A percentile compares a stretch with the other conserved stretches of the same genome.
These are phyloP conservation scores for Colletotrichum falcatum DNA, from an alignment of 2,329 filamentous ascomycete species.

Conservation along the genomic window DNA sequence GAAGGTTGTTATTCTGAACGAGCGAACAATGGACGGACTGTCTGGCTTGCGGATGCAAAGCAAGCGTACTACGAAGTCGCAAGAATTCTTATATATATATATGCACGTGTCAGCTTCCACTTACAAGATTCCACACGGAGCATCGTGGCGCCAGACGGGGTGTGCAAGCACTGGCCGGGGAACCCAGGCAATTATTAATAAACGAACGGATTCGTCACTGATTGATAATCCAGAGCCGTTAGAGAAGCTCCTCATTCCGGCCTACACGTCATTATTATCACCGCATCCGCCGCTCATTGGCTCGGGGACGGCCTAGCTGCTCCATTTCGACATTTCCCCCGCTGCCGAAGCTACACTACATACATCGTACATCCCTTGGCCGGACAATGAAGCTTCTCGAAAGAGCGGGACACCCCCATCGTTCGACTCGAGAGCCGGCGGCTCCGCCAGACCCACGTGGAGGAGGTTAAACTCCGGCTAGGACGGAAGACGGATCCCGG, in stretches of 20 bases:
- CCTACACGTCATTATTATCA: neutral
- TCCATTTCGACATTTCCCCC: neutral
- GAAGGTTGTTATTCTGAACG: neutral
- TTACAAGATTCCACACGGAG: too few species aligned
- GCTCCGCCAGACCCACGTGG: neutral
- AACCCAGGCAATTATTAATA: neutral
- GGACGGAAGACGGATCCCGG: neutral
- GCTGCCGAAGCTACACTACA: neutral
- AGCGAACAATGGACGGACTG: neutral
- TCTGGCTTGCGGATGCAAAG: too few species aligned
- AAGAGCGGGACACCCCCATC: neutral
- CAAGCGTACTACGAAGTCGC: too few species aligned
- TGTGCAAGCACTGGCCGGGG: rapidly evolving
- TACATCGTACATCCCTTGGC: too few species aligned
- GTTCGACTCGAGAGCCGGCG: neutral
- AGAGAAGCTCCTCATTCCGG: neutral
- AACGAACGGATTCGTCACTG: neutral
- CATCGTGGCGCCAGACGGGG: too few species aligned
- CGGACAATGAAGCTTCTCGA: neutral
- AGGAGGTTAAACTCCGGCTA: neutral
- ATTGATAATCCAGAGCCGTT: neutral
- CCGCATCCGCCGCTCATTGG: neutral
- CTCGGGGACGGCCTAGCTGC: neutral
- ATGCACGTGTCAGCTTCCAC: too few species aligned
- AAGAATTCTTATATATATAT: too few species aligned